A percentile compares a stretch with the other conserved stretches of the same genome.
These are phyloP conservation scores for Metschnikowia noctiluminum DNA, from an alignment of 805 yeast genomes.

Conservation along the genomic window DNA sequence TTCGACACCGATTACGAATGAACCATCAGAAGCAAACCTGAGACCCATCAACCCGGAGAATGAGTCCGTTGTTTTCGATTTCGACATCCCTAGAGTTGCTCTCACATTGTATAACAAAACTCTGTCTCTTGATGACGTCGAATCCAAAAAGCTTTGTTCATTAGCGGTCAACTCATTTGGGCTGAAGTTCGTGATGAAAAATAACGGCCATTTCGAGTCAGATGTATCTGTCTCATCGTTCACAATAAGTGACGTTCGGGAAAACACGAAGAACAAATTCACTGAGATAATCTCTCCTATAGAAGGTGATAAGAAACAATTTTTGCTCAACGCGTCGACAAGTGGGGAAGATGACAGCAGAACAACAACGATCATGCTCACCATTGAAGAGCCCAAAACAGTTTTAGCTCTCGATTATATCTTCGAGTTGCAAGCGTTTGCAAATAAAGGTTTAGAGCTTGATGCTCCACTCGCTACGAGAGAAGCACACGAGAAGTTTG, in stretches of 20 bases:
- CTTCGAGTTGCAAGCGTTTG: conserved; percentile 66
- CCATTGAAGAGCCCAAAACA: conserved; percentile 76
- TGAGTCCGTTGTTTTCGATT: conserved; percentile 43
- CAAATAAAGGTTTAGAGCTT: conserved; percentile 45
- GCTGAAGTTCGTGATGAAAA: conserved; percentile 46
- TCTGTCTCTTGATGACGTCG: conserved; percentile 27
- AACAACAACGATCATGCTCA: conserved; percentile 48
- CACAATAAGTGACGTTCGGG: conserved; percentile 71
- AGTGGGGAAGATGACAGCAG: conserved; percentile 38
- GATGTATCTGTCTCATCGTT: conserved; percentile 68
- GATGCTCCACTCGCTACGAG: conserved; percentile 16
- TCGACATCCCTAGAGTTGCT: conserved; percentile 61
- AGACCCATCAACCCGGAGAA: conserved; percentile 25
- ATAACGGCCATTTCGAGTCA: conserved; percentile 54
- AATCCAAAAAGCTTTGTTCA: conserved; percentile 31
- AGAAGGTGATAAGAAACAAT: conserved; percentile 63
- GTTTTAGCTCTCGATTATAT: conserved; percentile 84
- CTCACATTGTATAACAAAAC: conserved; percentile 60
- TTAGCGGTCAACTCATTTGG: conserved; percentile 58
- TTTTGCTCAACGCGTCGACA: conserved; percentile 52
- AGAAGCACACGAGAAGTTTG: conserved; percentile 12
- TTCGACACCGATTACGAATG: background rate
- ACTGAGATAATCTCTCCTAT: conserved; percentile 76
- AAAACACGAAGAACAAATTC: conserved; percentile 61
- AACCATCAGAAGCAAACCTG: background rate